phyloP scores from a whole-genome alignment of 768 basidiomycete genomes.

The Leccinum longicurvipes region DNA sequence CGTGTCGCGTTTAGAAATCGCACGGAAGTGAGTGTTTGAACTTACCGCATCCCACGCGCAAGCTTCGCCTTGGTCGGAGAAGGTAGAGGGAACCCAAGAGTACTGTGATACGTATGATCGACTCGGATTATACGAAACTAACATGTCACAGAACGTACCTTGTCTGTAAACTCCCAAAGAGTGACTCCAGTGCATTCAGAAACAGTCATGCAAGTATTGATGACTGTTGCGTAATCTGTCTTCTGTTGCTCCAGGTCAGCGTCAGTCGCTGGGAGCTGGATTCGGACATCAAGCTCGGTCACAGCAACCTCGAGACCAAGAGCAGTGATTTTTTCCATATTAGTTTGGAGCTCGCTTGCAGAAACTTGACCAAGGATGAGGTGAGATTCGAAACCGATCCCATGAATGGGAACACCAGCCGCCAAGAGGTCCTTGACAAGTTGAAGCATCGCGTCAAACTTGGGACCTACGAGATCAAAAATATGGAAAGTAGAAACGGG shows the following conservation, averaged over 20 bases:
- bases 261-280: conserved; percentile 46
- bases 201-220: conserved; percentile 45
- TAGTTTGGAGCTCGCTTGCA: conserved; percentile 38
- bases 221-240: conserved; percentile 51
- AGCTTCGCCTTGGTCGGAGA: conserved; percentile 9
- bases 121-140: conserved; percentile 11
- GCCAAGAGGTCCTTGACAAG: conserved; percentile 48
- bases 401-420: conserved; percentile 52
- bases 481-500: not conserved
- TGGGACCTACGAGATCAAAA: conserved; percentile 4
- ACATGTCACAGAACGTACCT: conserved; percentile 8
- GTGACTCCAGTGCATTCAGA: conserved; percentile 36
- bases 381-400: conserved; percentile 60
- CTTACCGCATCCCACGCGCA: conserved; percentile 18
- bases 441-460: conserved; percentile 50
- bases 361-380: conserved; percentile 59
- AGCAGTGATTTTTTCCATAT: conserved; percentile 50
- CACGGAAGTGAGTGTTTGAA: not conserved
- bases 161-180: conserved; percentile 43
- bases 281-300: conserved; percentile 66
- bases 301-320: conserved; percentile 67
- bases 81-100: conserved; percentile 11
- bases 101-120: conserved; percentile 2
- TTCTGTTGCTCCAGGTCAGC: conserved; percentile 52
- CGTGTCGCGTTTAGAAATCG: not conserved